Conservation (phyloP, 106 monocot genomes). For the Chionographis japonica region DNA sequence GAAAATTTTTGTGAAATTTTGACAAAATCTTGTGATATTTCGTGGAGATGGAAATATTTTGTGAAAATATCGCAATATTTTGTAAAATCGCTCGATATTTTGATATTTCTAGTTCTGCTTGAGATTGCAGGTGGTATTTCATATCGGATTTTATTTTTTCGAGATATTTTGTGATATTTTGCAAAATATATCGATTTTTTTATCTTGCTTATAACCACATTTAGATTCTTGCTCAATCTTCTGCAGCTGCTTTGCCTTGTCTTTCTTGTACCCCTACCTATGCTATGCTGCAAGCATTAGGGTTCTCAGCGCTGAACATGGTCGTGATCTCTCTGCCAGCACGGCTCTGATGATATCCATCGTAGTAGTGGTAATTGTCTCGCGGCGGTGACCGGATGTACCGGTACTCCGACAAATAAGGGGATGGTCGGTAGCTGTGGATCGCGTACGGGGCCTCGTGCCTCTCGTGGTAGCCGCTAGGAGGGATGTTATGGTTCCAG, state of each 20-base stretch:
- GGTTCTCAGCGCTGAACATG: constrained; percentile 75
- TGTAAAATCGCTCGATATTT: too few species aligned
- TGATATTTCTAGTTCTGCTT: too few species aligned
- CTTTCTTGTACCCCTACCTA: neutral
- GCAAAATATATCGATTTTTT: too few species aligned
- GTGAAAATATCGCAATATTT: too few species aligned
- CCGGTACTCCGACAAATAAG: constrained; percentile 7
- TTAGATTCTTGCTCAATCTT: neutral
- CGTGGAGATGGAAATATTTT: too few species aligned
- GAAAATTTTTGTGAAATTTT: too few species aligned
- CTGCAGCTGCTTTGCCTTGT: neutral
- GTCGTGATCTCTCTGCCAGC: constrained; percentile 32
- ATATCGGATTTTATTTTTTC: too few species aligned
- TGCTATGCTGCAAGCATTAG: constrained; percentile 56
- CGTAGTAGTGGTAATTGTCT: neutral
- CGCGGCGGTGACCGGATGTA: constrained; percentile 1
- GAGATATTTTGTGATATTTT: too few species aligned
- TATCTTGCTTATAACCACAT: neutral
- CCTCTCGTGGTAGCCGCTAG: neutral
- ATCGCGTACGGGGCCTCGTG: constrained; percentile 11
- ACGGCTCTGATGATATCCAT: constrained; percentile 10
- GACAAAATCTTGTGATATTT: too few species aligned
- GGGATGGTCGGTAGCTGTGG: constrained; percentile 30
- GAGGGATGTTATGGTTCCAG: constrained; percentile 18
- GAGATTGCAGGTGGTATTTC: too few species aligned